phyloP scores from a whole-genome alignment of 176 grass and related monocot species.

The Carex pumila region DNA sequence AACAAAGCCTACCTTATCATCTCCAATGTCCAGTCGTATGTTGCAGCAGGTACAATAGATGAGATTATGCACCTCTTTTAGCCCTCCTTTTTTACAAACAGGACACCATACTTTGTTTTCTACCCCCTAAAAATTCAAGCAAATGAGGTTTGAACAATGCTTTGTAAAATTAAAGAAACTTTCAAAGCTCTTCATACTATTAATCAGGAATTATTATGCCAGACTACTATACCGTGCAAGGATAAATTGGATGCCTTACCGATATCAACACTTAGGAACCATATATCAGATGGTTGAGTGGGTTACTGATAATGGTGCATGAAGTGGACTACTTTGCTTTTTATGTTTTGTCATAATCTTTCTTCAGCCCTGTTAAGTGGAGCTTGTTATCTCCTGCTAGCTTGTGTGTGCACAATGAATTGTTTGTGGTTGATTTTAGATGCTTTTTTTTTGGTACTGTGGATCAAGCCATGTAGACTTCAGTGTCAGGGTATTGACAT shows the following conservation, averaged over 20 bases:
- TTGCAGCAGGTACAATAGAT: conserved; percentile 65
- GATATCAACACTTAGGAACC: not conserved
- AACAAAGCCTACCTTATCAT: conserved; percentile 59
- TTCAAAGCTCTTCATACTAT: not conserved
- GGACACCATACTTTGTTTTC: conserved; percentile 67
- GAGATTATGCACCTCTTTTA: conserved; percentile 55
- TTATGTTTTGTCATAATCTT: too few relatives aligned
- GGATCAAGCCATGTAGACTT: too few relatives aligned
- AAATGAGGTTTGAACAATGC: not conserved
- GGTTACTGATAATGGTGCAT: too few relatives aligned
- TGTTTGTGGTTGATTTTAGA: too few relatives aligned
- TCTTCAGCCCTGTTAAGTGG: too few relatives aligned
- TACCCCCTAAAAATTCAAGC: not conserved
- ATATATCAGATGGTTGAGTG: not conserved
- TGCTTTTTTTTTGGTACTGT: too few relatives aligned
- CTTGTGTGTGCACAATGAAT: too few relatives aligned
- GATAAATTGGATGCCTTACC: not conserved
- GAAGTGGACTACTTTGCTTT: too few relatives aligned
- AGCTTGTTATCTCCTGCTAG: too few relatives aligned
- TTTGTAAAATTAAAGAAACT: not conserved
- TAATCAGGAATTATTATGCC: not conserved
- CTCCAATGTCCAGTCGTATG: conserved; percentile 59
- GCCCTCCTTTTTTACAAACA: conserved; percentile 71
- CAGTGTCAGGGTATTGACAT: too few relatives aligned
- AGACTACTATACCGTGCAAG: not conserved